phyloP scores from a whole-genome alignment of 768 basidiomycete genomes.

The Pleurotus tuber-regium region DNA sequence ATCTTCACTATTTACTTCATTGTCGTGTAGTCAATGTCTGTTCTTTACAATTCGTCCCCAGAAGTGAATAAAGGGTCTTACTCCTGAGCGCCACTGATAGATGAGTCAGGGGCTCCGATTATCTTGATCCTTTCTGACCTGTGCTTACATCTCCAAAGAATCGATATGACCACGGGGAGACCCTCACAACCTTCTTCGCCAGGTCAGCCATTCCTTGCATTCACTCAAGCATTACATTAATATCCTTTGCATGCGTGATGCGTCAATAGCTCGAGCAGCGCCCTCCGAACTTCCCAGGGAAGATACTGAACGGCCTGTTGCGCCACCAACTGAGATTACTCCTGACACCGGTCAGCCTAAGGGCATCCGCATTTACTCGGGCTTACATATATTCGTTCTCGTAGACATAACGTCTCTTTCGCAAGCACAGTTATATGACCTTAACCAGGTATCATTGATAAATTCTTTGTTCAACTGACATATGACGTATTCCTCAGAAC shows the following conservation, averaged over 20 bases:
- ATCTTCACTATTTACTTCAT: background rate
- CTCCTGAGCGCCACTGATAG: background rate
- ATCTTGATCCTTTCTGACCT: too few relatives aligned
- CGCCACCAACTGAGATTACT: conserved; percentile 2
- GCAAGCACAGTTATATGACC: conserved; percentile 4
- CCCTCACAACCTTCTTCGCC: background rate
- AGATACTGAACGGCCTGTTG: background rate
- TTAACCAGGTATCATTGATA: conserved; percentile 4
- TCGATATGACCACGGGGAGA: conserved; percentile 3
- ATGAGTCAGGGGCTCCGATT: background rate
- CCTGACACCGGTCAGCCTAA: conserved; percentile 2
- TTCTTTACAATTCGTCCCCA: too few relatives aligned
- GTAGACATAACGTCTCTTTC: background rate
- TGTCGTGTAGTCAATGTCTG: background rate
- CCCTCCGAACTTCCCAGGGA: background rate
- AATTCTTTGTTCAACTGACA: too few relatives aligned
- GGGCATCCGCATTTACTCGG: too few relatives aligned
- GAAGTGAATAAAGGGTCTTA: too few relatives aligned
- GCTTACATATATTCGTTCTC: background rate
- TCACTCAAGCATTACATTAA: background rate
- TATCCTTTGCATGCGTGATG: background rate
- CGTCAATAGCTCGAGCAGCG: background rate
- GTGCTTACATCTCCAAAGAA: too few relatives aligned
- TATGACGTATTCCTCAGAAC: too few relatives aligned
- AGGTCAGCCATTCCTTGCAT: background rate